Evolutionary conservation across 768 basidiomycete species (phyloP), one percentile per base, ranked within the genome.

Genomic region (Lanmaoa rubissima): DNA sequence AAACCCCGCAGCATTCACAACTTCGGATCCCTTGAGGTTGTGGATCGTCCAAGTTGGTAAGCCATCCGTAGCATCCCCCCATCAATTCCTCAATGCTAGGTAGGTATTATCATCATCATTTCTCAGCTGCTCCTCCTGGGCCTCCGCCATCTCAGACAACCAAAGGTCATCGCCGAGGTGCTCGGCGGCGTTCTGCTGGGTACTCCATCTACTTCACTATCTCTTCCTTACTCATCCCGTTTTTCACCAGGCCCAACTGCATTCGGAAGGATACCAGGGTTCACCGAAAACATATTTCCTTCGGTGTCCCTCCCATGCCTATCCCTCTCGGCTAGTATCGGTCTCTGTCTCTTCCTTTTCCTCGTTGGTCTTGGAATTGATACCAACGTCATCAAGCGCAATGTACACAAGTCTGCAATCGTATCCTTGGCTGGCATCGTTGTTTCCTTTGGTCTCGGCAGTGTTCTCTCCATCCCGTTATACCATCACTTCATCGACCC

Each of bases 321-420:
- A 26, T 85, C 84, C 53, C 86, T 98, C 19, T 85, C 89, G 17
- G 91, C 96, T 14, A 91, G 92, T 63, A 91, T 98, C 59, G 96
- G 92, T 6, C 80, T 92, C 5, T 87, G 87, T 60, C 82, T 94
- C 43, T 94, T 93, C 74, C 82, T 98, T 16, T 98, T 97, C 75
- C 81, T 98, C 57, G 88, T 98, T 40, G 96, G 96, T 4, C 85
- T 96, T 34, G 91, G 92, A 75, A 94, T 97, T 55, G 97, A 98
- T 55, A 74, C 79, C 0, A 73, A 76, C 5, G 77, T 98, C 56
- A 87, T 98, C 72, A 86, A 80, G 64, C 86, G 88, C 39, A 90
- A 92, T 77, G 85, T 81, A 1, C 79, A 83, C 10, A 75, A 85
- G 11, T 90, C 88, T 0, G 72, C 73, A 4, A 79, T 84, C 2